Evolutionary conservation across 768 basidiomycete species (phyloP), one percentile per base, ranked within the genome.

Genomic region (Lactifluus piperatus): DNA sequence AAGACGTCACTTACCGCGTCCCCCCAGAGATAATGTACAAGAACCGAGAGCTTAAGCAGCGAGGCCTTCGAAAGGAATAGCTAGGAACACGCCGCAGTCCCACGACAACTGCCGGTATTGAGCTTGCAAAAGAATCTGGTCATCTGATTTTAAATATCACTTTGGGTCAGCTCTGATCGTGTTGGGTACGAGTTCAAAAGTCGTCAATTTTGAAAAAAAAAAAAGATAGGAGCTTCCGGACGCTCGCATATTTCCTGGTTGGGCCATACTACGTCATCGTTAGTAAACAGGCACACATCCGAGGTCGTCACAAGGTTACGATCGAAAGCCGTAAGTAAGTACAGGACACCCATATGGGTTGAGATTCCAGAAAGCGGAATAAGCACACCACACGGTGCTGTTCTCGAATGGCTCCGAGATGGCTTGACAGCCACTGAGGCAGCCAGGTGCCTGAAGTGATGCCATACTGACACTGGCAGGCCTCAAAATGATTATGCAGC

Each of bases 261-360:
- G 41, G 50, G 58, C 20, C 58, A n/a, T 27, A 24, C 47, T 55
- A 61, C 55, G 54, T 61, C 60, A 61, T 61, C 2, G 54, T 61
- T 56, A 34, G 30, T 51, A 61, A 60, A 24, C 44, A n/a, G 34
- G 54, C 24, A 47, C 24, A 47, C 50, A 34, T 22, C 9, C 14
- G 16, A 39, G n/a, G 26, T 29, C 18, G 41, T 37, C 58, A 30
- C 54, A 24, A 11, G 30, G 41, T 49, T 29, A 41, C 16, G 7
- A 43, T 8, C n/a, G 4, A 45, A 27, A 52, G 24, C 24, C 45
- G 11, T 24, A 11, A 46, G 13, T 11, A 46, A 13, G 45, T 5
- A 24, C 24, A 26, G 45, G 20, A 16, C 45, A 16, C 26, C 10
- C n/a, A 46, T 46, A 46, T 46, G 24, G 14, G 26, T 46, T 13